A percentile compares a stretch with the other conserved stretches of the same genome.
Conservation (phyloP, 83 land plant species). For the Diphasiastrum complanatum region DNA sequence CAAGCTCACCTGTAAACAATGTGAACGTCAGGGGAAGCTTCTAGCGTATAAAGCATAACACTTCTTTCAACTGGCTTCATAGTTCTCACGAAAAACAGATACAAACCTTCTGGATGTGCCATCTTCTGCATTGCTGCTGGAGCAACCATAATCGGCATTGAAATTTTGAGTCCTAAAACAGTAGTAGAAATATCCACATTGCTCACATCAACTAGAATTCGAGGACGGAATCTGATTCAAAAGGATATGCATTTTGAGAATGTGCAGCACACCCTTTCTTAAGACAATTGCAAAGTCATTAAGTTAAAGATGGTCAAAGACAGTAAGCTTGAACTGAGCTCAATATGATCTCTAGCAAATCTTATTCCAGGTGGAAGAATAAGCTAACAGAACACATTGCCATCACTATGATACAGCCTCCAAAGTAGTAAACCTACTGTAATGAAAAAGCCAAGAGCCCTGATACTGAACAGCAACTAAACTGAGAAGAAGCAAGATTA, state of each 20-base stretch:
- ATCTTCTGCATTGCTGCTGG: slow-evolving; percentile 57
- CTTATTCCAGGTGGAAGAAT: too few species aligned
- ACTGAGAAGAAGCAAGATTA: too few species aligned
- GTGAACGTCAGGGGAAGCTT: neutral
- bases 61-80: neutral
- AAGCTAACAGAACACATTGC: too few species aligned
- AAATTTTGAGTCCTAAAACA: slow-evolving; percentile 48
- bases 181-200: slow-evolving; percentile 48
- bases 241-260: neutral
- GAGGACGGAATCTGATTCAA: slow-evolving; percentile 51
- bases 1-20: slow-evolving; percentile 52
- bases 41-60: neutral
- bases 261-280: neutral
- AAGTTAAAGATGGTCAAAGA: too few species aligned
- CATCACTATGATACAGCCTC: too few species aligned
- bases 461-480: too few species aligned
- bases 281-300: too few species aligned
- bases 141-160: slow-evolving; percentile 68
- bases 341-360: too few species aligned
- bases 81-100: neutral
- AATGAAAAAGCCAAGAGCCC: too few species aligned
- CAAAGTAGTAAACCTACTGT: too few species aligned
- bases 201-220: slow-evolving; percentile 60
- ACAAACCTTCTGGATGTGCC: slow-evolving; percentile 62
- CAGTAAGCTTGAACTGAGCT: too few species aligned